Evolutionary conservation across 139 green algal genomes (phyloP), one percentile per base, ranked within the genome.

Genomic region (Astrephomene gubernaculifera): DNA sequence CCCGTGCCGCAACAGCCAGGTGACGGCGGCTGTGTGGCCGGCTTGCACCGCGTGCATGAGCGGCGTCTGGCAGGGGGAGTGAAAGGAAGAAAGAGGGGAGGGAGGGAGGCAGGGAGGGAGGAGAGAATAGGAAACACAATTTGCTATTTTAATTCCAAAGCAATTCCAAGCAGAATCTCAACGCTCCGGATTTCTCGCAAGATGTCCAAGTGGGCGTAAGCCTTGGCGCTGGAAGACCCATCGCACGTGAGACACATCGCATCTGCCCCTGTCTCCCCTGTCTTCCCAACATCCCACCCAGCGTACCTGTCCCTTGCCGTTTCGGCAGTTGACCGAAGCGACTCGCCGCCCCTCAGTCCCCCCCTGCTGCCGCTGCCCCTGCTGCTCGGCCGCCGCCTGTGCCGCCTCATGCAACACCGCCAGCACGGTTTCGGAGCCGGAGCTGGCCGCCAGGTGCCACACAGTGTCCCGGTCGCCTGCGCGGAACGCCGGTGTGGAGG

Each of bases 21-120:
- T 52, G 5, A 87, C 10, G 3, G 78, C 71, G 41, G 82, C 79
- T 8, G 67, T 53, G 10, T 81, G 44, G 29, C 86, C 86, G 17
- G 85, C 57, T 22, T 87, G 82, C 5, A 79, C 86, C 4, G 86
- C 86, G 81, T 80, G 79, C 86, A 89, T 89, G 54, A 89, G 79
- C 1, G 86, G 86, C 7, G 86, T 89, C 86, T 89, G 86, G n/a
- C 24, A 64, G 68, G 38, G 36, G 36, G 24, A 39, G 33, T 4
- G 33, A 72, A 35, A 17, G 7, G 33, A 35, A 17, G 14, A 25
- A 9, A 38, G 2, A 68, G 29, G 2, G 49, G 14, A 57, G 17
- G 49, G 49, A 12, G 49, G 49, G 49, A 57, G 45, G 19, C 19
- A n/a, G 38, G 64, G 31, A 31, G 33, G 64, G 64, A 24, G 17